Evolutionary conservation across 371 early-diverging fungal genomes (phyloP).

Genomic region (Rhizomucor miehei): DNA sequence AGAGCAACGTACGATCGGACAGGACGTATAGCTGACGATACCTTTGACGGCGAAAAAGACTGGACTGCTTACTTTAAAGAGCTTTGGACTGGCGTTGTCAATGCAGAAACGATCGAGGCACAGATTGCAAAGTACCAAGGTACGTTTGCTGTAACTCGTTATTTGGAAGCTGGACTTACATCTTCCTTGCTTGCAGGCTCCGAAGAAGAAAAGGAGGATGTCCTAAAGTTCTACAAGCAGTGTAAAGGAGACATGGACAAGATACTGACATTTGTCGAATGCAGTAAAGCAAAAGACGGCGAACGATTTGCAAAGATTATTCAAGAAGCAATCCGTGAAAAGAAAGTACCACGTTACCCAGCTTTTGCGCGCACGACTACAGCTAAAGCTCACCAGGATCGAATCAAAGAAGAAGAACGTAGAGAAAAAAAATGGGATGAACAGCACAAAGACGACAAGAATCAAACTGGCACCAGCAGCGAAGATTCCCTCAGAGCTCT

Average conservation of each 20-base stretch:
- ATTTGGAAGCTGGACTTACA: too few relatives aligned
- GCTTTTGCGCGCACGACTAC: conserved; percentile 56
- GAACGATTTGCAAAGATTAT: conserved; percentile 66
- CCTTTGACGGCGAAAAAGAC: conserved; percentile 56
- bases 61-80: conserved; percentile 86
- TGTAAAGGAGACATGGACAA: conserved; percentile 73
- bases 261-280: conserved; percentile 66
- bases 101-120: conserved; percentile 71
- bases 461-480: conserved; percentile 21
- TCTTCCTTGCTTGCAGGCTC: conserved; percentile 47
- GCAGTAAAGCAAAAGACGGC: conserved; percentile 67
- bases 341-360: conserved; percentile 46
- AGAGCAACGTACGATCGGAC: conserved; percentile 76
- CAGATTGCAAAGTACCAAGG: conserved; percentile 67
- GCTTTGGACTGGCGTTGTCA: conserved; percentile 78
- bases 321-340: conserved; percentile 58
- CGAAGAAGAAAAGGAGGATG: conserved; percentile 79
- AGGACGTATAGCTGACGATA: conserved; percentile 38
- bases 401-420: conserved; percentile 52
- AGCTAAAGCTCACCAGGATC: conserved; percentile 42
- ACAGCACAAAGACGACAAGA: conserved; percentile 43
- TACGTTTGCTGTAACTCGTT: conserved; percentile 10
- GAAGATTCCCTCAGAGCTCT: conserved; percentile 40
- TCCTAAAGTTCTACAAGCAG: conserved; percentile 65
- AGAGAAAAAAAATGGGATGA: conserved; percentile 49